phyloP scores from a whole-genome alignment of 176 grass and related monocot species.

The Cocos nucifera region DNA sequence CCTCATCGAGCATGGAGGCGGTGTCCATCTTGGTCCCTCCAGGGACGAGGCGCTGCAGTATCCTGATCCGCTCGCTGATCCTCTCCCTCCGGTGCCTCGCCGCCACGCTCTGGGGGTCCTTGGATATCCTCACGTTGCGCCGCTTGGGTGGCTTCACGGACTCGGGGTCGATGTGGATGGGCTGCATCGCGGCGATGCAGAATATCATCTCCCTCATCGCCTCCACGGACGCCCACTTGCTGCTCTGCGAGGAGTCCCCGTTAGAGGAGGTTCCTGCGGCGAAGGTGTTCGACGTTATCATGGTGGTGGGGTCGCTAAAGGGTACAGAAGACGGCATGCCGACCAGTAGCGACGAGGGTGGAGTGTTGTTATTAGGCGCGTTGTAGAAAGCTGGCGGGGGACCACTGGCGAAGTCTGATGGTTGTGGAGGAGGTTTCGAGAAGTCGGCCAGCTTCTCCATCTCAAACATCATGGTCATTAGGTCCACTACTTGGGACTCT shows the following conservation, averaged over 20 bases:
- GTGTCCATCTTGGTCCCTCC: conserved; percentile 79
- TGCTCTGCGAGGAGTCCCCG: too few relatives aligned
- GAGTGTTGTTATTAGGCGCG: neutral
- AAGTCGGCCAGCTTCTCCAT: conserved; percentile 6
- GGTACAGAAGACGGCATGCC: neutral
- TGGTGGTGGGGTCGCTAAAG: too few relatives aligned
- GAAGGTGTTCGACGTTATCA: neutral
- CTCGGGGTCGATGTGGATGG: conserved; percentile 19
- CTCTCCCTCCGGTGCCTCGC: conserved; percentile 53
- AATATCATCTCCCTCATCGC: too few relatives aligned
- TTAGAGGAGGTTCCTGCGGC: too few relatives aligned
- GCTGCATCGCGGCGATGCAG: too few relatives aligned
- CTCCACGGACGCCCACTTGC: too few relatives aligned
- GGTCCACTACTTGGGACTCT: neutral
- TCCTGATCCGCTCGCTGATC: conserved; percentile 54
- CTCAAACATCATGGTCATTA: neutral
- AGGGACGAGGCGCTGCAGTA: conserved; percentile 69
- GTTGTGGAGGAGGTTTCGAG: neutral
- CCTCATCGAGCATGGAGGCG: conserved; percentile 84
- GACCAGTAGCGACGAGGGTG: neutral
- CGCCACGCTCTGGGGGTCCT: conserved; percentile 67
- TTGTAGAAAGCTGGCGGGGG: neutral
- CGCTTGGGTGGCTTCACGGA: conserved; percentile 3
- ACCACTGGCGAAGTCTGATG: neutral
- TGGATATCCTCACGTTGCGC: conserved; percentile 32